A percentile compares a stretch with the other conserved stretches of the same genome.
phyloP scores from a whole-genome alignment of 345 rosid genomes.

The Lepidium didymum region DNA sequence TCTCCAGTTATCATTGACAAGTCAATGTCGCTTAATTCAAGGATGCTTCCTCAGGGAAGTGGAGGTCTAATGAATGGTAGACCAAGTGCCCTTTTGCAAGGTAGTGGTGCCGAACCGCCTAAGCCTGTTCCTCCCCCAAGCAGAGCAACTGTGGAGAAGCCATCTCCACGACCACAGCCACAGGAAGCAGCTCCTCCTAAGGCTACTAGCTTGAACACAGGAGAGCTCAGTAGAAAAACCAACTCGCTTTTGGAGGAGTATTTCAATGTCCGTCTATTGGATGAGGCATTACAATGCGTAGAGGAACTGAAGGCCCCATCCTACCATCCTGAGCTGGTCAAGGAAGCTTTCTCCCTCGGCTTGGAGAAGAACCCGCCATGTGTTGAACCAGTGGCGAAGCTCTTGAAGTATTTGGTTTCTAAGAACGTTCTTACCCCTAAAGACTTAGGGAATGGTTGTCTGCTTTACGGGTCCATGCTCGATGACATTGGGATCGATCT shows the following conservation, averaged over 20 bases:
- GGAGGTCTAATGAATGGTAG: constrained; percentile 48
- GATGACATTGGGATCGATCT: constrained; percentile 85
- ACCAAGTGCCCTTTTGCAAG: constrained; percentile 79
- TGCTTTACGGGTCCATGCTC: constrained; percentile 57
- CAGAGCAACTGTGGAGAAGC: constrained; percentile 19
- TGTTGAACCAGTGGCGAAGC: constrained; percentile 40
- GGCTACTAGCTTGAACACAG: constrained; percentile 32
- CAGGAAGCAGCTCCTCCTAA: constrained; percentile 18
- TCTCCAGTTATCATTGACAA: constrained; percentile 34
- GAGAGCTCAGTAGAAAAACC: constrained; percentile 57
- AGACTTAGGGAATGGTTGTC: constrained; percentile 59
- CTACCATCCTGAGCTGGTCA: constrained; percentile 69
- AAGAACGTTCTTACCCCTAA: constrained; percentile 42
- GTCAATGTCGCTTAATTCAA: constrained; percentile 47
- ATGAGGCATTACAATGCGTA: constrained; percentile 70
- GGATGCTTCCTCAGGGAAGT: constrained; percentile 67
- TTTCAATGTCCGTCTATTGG: constrained; percentile 44
- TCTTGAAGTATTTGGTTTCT: constrained; percentile 40
- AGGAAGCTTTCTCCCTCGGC: constrained; percentile 69
- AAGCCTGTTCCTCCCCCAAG: constrained; percentile 20
- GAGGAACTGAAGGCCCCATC: constrained; percentile 61
- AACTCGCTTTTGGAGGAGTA: constrained; percentile 67
- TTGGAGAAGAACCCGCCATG: constrained; percentile 67
- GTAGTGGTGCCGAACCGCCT: constrained; percentile 28
- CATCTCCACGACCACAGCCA: constrained; percentile 5